Evolutionary conservation across 2,329 filamentous ascomycete genomes (phyloP).

Genomic region (Leptographium lundbergii): DNA sequence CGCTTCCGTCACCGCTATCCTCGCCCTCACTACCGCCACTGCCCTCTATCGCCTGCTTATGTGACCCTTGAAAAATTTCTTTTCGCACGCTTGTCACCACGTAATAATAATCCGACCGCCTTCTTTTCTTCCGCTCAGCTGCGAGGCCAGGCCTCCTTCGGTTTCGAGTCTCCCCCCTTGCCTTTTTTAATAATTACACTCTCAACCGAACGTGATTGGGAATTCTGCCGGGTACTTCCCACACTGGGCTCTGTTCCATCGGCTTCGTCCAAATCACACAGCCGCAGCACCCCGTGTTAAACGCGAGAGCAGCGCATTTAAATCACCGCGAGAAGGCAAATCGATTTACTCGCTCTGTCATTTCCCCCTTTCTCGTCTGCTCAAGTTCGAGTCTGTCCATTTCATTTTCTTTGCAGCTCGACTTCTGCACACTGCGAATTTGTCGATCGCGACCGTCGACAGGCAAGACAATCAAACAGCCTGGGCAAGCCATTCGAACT

Average conservation of each 20-base stretch:
- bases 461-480: neutral
- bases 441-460: neutral
- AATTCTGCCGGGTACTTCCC: neutral
- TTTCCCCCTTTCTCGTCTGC: neutral
- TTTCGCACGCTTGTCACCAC: neutral
- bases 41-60: neutral
- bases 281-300: neutral
- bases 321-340: neutral
- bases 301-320: neutral
- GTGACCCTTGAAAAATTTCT: conserved; percentile 1
- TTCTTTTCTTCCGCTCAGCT: neutral
- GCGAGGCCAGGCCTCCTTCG: neutral
- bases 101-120: neutral
- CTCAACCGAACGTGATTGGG: neutral
- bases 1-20: conserved; percentile 8
- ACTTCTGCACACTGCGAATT: neutral
- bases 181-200: neutral
- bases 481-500: neutral
- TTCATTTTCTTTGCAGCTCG: neutral
- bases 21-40: conserved; percentile 6
- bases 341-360: neutral
- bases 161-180: neutral
- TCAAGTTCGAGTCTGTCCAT: neutral
- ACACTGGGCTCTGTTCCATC: neutral
- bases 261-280: neutral